Evolutionary conservation across 495 filamentous ascomycete genomes (phyloP), one percentile per base, ranked within the genome.

Genomic region (Neurospora africana): DNA sequence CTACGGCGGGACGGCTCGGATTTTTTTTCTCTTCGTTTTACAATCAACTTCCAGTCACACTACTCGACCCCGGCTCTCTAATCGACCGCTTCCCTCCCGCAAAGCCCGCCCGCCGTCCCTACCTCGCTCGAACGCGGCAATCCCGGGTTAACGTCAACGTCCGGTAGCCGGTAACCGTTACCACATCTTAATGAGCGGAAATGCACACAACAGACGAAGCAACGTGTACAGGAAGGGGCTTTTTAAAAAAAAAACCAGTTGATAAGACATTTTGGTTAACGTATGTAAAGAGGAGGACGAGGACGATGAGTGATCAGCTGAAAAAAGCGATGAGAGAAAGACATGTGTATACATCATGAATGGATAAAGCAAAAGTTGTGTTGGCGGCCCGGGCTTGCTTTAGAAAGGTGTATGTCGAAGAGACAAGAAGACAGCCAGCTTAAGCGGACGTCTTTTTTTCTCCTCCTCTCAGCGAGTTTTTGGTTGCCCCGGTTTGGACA

Each of bases 1-100:
- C 3, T 3, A 65, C 15, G 53, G 69, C 36, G 41, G 74, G 73
- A 37, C 68, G 71, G 74, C 68, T 74, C 39, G 68, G 70, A 70
- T 40, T 72, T 79, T 73, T 73, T 70, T 74, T 61, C 68, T 71
- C 69, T 58, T 33, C 40, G 67, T 71, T n/a, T 43, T 71, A 71
- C 47, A 35, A 58, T 7, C n/a, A 17, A 39, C 40, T 30, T 70
- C 21, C n/a, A 41, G 33, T 65, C 37, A n/a, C 41, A 38, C 41
- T 72, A 72, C 36, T 47, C 38, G 39, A 65, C 15, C 5, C 27
- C 27, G 27, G 53, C 53, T 65, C 5, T 35, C 13, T 1, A 1
- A 61, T 4, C 53, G 27, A 33, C 6, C 21, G 21, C 44, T 11
- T 27, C 47, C 47, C n/a, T 23, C 44, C 23, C 53, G 27, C 36